phyloP scores from a whole-genome alignment of 768 basidiomycete species.

The Lenzites betulinus region DNA sequence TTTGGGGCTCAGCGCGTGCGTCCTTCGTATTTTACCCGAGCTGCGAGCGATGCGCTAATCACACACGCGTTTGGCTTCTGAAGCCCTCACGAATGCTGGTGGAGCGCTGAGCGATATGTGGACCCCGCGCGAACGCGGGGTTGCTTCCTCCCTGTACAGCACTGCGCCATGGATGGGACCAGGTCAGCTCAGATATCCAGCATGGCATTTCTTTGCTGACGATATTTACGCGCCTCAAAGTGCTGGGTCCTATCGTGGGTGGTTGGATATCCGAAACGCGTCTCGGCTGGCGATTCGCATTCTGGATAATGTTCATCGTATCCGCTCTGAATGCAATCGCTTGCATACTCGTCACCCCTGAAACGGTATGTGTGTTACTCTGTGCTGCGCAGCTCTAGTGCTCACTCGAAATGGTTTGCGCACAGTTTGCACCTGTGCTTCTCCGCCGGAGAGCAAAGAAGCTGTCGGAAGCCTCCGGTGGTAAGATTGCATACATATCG shows the following conservation, averaged over 20 bases:
- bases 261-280: slow-evolving; percentile 55
- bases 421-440: slow-evolving; percentile 61
- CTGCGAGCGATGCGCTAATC: no score
- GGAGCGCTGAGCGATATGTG: slow-evolving; percentile 62
- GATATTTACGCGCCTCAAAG: slow-evolving; percentile 29
- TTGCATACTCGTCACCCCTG: slow-evolving; percentile 52
- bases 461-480: slow-evolving; percentile 44
- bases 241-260: slow-evolving; percentile 68
- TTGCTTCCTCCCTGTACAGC: slow-evolving; percentile 60
- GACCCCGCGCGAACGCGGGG: slow-evolving; percentile 57
- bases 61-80: no score
- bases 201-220: no score
- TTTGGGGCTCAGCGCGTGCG: slow-evolving; percentile 58
- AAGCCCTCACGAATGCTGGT: slow-evolving; percentile 61
- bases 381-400: background rate
- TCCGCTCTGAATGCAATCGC: slow-evolving; percentile 46
- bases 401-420: background rate
- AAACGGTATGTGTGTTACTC: slow-evolving; percentile 48
- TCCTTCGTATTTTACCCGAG: background rate
- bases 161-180: slow-evolving; percentile 61
- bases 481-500: slow-evolving; percentile 47
- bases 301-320: slow-evolving; percentile 65
- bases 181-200: slow-evolving; percentile 34
- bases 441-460: slow-evolving; percentile 52
- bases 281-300: slow-evolving; percentile 63